Conservation (phyloP, 192 early-diverging fungal species). For the Linnemannia exigua region DNA sequence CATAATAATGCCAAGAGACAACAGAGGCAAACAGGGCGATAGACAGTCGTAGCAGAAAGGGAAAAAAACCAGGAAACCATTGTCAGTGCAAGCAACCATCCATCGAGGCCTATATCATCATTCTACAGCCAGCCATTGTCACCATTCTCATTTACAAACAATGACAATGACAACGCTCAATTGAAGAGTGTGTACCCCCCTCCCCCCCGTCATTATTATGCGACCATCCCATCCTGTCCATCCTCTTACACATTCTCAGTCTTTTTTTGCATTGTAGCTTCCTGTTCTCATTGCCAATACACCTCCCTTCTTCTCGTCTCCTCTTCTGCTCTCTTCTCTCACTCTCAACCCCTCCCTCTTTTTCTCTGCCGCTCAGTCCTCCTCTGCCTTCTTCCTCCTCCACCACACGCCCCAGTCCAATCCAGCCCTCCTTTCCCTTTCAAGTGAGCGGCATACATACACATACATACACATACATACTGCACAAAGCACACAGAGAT, state of each 20-base stretch:
- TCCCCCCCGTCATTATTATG: neutral
- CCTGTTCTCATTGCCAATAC: neutral
- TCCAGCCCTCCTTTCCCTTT: neutral
- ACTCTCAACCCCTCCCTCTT: constrained; percentile 10
- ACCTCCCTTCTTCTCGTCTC: constrained; percentile 28
- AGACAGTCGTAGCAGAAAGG: neutral
- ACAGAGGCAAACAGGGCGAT: no score
- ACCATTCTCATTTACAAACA: neutral
- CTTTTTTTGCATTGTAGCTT: neutral
- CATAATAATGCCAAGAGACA: no score
- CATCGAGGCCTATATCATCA: neutral
- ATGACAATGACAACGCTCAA: neutral
- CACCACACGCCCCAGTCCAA: neutral
- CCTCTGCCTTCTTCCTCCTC: neutral
- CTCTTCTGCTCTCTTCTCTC: constrained; percentile 19
- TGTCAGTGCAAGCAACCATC: neutral
- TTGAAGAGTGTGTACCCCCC: neutral
- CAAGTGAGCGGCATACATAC: neutral
- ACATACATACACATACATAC: no score
- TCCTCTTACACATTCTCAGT: neutral
- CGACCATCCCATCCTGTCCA: neutral
- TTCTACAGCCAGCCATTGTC: neutral
- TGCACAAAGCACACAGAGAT: neutral
- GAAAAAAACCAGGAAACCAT: no score
- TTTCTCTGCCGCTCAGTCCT: neutral